phyloP scores from a whole-genome alignment of 495 filamentous ascomycete genomes.

The Evansstolkia leycettana region DNA sequence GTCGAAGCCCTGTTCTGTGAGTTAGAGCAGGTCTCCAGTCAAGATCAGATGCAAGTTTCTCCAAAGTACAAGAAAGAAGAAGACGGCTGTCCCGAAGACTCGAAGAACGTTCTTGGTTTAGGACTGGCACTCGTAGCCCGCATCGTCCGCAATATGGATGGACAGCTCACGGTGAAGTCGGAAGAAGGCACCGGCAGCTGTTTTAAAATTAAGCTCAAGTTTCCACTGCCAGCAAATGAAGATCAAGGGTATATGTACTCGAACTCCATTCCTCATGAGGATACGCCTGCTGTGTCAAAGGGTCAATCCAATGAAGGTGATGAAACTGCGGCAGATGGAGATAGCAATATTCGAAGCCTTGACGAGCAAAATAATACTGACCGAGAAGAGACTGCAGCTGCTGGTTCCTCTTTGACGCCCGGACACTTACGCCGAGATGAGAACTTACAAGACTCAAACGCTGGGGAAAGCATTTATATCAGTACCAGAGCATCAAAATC shows the following conservation, averaged over 20 bases:
- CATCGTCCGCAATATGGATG: constrained; percentile 80
- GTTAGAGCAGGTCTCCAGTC: constrained; percentile 71
- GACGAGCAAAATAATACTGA: neutral
- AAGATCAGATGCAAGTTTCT: constrained; percentile 28
- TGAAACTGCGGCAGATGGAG: too few relatives aligned
- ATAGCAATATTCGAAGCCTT: too few relatives aligned
- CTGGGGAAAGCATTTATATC: too few relatives aligned
- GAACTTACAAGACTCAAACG: too few relatives aligned
- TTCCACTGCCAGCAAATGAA: constrained; percentile 17
- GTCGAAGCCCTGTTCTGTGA: constrained; percentile 74
- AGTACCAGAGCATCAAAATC: too few relatives aligned
- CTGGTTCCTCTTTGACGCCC: too few relatives aligned
- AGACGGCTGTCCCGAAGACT: constrained; percentile 6
- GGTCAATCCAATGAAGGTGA: too few relatives aligned
- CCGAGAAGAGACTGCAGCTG: too few relatives aligned
- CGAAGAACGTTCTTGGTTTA: constrained; percentile 52
- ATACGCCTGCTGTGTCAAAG: too few relatives aligned
- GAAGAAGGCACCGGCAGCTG: constrained; percentile 77
- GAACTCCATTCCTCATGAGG: too few relatives aligned
- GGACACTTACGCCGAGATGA: too few relatives aligned
- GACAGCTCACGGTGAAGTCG: constrained; percentile 77
- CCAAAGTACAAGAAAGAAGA: constrained; percentile 16
- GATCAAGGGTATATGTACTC: too few relatives aligned
- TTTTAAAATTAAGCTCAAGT: constrained; percentile 44
- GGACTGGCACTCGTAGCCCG: constrained; percentile 80